Evolutionary conservation across 208 protist genomes (phyloP).

Genomic region (Acanthamoeba castellanii): DNA sequence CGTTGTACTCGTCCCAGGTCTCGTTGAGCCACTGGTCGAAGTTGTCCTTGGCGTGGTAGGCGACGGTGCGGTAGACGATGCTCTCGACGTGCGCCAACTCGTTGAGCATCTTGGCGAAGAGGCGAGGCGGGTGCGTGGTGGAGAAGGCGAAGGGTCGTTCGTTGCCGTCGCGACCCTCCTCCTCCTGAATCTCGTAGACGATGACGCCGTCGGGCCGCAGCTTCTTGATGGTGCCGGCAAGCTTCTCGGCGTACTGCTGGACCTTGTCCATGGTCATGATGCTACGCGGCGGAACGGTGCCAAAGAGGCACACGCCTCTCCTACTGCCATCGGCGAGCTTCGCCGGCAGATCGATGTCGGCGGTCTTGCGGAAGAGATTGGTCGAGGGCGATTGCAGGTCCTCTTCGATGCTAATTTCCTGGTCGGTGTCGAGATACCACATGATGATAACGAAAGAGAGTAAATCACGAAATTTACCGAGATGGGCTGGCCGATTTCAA

Average conservation of each 20-base stretch:
- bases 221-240: conserved; percentile 50
- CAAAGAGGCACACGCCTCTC: conserved; percentile 29
- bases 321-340: neutral
- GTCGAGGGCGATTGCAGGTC: neutral
- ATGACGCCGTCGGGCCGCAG: conserved; percentile 22
- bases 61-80: conserved; percentile 49
- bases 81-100: conserved; percentile 20
- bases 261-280: conserved; percentile 47
- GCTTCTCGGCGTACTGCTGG: conserved; percentile 30
- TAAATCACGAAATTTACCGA: no score
- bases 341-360: neutral
- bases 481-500: no score
- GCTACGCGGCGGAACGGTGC: conserved; percentile 21
- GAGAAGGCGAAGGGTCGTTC: conserved; percentile 16
- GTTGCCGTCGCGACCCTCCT: conserved; percentile 50
- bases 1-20: conserved; percentile 53
- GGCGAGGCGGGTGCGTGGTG: conserved; percentile 34
- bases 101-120: conserved; percentile 51
- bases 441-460: neutral
- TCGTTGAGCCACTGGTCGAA: conserved; percentile 43
- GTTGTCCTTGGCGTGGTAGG: conserved; percentile 43
- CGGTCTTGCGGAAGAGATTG: conserved; percentile 1
- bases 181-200: conserved; percentile 61
- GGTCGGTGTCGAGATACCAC: conserved; percentile 45
- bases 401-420: neutral